A percentile compares a stretch with the other conserved stretches of the same genome.
These are phyloP conservation scores for Epichloe gansuensis DNA, from an alignment of 2,329 filamentous ascomycete genomes.

Conservation along the genomic window DNA sequence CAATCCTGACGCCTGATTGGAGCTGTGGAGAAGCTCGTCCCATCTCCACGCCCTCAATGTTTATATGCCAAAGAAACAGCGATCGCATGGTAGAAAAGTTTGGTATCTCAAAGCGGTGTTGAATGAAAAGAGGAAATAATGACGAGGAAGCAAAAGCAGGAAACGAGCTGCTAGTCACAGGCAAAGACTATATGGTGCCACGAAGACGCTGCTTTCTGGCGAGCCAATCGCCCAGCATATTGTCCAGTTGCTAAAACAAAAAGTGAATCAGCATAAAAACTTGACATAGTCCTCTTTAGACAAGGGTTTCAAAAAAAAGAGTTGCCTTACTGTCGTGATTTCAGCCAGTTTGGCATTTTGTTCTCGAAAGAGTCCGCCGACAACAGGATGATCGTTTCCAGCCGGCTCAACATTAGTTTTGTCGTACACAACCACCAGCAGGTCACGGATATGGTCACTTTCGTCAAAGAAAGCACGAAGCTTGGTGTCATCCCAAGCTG, in stretches of 20 bases:
- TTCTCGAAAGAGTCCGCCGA: constrained; percentile 68
- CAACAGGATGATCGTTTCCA: constrained; percentile 74
- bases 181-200: constrained; percentile 28
- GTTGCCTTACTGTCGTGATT: constrained; percentile 60
- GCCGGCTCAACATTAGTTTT: constrained; percentile 73
- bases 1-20: constrained; percentile 1
- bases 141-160: background rate
- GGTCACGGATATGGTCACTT: constrained; percentile 74
- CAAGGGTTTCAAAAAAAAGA: background rate
- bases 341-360: constrained; percentile 77
- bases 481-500: constrained; percentile 75
- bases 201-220: constrained; percentile 54
- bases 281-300: background rate
- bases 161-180: background rate
- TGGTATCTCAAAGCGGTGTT: constrained; percentile 4
- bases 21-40: background rate
- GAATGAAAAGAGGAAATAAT: background rate
- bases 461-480: constrained; percentile 87
- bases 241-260: constrained; percentile 59
- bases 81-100: background rate
- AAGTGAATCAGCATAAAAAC: background rate
- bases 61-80: constrained; percentile 4
- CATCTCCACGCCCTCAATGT: background rate
- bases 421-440: constrained; percentile 86
- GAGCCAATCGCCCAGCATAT: constrained; percentile 74